Conservation (phyloP, 305 asterid genomes). For the Withania somnifera region DNA sequence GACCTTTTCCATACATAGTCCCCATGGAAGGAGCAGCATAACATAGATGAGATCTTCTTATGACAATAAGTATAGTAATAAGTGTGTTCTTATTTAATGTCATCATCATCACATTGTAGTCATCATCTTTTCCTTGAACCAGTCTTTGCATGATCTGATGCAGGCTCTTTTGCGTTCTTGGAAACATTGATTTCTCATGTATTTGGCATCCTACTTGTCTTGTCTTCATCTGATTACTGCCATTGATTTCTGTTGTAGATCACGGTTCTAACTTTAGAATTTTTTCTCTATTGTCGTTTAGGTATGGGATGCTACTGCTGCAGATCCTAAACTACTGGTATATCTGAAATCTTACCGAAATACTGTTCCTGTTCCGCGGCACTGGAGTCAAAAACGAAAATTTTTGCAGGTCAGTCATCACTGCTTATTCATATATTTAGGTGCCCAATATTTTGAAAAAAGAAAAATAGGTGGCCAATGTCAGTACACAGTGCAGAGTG, state of each 20-base stretch:
- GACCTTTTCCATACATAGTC: not conserved
- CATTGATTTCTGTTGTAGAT: not conserved
- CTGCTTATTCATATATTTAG: not conserved
- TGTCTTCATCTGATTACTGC: not conserved
- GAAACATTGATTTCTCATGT: not conserved
- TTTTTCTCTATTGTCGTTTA: constrained; percentile 1
- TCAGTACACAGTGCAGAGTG: not conserved
- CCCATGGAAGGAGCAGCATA: not conserved
- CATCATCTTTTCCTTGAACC: not conserved
- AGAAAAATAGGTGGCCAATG: not conserved
- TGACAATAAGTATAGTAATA: not conserved
- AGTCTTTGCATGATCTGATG: not conserved
- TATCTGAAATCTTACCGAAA: constrained; percentile 78
- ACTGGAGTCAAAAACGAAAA: constrained; percentile 95
- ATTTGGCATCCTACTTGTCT: not conserved
- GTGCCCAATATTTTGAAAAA: not conserved
- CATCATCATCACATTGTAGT: not conserved
- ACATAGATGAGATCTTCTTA: not conserved
- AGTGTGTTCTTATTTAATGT: not conserved
- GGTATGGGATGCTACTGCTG: constrained; percentile 98
- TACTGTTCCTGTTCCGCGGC: constrained; percentile 95
- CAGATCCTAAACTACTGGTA: constrained; percentile 85
- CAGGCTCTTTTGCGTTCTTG: not conserved
- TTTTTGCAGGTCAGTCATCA: constrained; percentile 67
- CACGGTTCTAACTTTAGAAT: not conserved